phyloP scores from a whole-genome alignment of 2,329 filamentous ascomycete species.

The Rhinocladiella mackenziei region DNA sequence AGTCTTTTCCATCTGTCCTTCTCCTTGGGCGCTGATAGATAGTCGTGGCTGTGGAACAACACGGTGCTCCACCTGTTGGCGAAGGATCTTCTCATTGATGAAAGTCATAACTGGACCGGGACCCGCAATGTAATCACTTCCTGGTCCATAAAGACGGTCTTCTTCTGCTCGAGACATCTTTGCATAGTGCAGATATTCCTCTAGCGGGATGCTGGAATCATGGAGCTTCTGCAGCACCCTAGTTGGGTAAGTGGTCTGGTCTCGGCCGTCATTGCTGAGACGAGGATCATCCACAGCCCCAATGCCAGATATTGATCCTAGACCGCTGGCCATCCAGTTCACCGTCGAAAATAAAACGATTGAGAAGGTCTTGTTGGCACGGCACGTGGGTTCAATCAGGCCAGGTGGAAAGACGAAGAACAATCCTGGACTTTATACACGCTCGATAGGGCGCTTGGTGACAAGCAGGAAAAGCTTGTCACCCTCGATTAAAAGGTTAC shows the following conservation, averaged over 20 bases:
- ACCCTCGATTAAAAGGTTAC: too few relatives aligned
- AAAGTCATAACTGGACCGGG: constrained; percentile 6
- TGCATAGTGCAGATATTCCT: constrained; percentile 42
- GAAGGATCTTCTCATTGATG: constrained; percentile 12
- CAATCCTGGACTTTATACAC: too few relatives aligned
- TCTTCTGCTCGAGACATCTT: constrained; percentile 37
- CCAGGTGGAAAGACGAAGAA: too few relatives aligned
- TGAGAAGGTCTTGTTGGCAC: too few relatives aligned
- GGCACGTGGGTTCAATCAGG: too few relatives aligned
- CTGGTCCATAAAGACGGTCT: constrained; percentile 22
- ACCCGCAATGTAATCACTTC: constrained; percentile 6
- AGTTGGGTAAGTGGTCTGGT: constrained; percentile 11
- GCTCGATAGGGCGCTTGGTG: too few relatives aligned
- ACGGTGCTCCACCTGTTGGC: constrained; percentile 4
- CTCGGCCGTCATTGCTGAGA: constrained; percentile 1
- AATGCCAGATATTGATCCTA: constrained; percentile 5
- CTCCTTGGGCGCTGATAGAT: neutral
- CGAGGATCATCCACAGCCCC: constrained; percentile 9
- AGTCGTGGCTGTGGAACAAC: neutral
- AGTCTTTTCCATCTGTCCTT: constrained; percentile 6
- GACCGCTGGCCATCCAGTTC: too few relatives aligned
- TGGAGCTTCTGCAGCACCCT: constrained; percentile 26
- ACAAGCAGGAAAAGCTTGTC: too few relatives aligned
- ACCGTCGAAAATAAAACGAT: too few relatives aligned
- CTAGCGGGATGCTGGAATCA: constrained; percentile 34